Evolutionary conservation across 2,329 filamentous ascomycete species (phyloP).

Genomic region (Calonectria pseudoreteaudii): DNA sequence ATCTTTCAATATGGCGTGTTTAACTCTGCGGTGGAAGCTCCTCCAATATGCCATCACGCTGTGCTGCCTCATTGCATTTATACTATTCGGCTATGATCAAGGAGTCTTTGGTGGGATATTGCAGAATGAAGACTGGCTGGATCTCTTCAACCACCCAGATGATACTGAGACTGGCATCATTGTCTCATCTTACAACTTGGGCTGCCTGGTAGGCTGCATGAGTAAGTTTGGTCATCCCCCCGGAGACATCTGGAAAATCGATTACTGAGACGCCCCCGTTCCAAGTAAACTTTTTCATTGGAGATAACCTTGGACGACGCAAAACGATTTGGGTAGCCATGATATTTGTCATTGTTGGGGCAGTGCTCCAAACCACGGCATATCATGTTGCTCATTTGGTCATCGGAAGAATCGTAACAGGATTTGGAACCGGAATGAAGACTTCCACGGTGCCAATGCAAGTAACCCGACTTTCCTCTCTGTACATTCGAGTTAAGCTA

Average conservation of each 20-base stretch:
- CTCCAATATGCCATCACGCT: background rate
- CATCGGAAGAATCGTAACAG: conserved; percentile 60
- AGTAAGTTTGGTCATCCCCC: no score
- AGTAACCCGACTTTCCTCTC: no score
- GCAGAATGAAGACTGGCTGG: conserved; percentile 56
- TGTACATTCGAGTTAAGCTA: background rate
- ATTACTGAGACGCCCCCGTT: no score
- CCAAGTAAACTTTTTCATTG: conserved; percentile 48
- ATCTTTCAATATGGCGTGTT: no score
- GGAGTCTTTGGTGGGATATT: conserved; percentile 60
- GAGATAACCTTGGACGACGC: conserved; percentile 61
- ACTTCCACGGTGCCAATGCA: background rate
- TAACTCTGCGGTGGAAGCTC: background rate
- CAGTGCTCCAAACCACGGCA: conserved; percentile 65
- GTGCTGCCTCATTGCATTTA: background rate
- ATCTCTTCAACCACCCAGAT: conserved; percentile 51
- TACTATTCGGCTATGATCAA: conserved; percentile 58
- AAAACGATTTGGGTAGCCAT: conserved; percentile 68
- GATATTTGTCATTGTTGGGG: conserved; percentile 67
- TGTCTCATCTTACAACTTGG: conserved; percentile 56
- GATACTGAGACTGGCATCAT: conserved; percentile 54
- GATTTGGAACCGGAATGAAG: conserved; percentile 58
- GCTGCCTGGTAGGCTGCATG: conserved; percentile 50
- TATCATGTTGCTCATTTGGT: conserved; percentile 60
- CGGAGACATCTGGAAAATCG: no score